Percentiles rank a stretch among this genome's conserved stretches.
Conservation (phyloP, 1,139 yeast species). For the Candida sp. region DNA sequence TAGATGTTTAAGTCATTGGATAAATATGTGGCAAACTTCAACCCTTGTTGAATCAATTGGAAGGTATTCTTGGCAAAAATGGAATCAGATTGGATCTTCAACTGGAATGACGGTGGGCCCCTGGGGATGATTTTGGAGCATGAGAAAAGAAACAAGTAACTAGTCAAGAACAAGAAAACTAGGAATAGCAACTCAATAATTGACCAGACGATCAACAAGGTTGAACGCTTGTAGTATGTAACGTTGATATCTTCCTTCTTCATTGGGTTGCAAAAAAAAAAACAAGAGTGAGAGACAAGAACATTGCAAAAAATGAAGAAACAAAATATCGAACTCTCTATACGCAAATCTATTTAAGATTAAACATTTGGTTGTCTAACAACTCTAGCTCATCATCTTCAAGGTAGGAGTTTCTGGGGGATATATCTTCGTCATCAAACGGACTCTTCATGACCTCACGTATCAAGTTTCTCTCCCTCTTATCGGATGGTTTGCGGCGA, state of each 20-base stretch:
- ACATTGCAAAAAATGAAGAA: neutral
- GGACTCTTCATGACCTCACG: constrained; percentile 7
- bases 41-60: constrained; percentile 35
- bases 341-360: neutral
- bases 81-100: constrained; percentile 11
- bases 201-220: constrained; percentile 2
- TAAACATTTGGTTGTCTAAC: constrained; percentile 21
- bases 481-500: neutral
- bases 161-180: neutral
- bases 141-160: constrained; percentile 5
- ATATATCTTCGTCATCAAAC: constrained; percentile 3
- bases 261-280: constrained; percentile 6
- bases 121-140: constrained; percentile 7
- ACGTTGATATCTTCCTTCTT: neutral
- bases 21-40: constrained; percentile 56
- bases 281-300: neutral
- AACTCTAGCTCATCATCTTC: constrained; percentile 33
- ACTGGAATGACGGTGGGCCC: constrained; percentile 6
- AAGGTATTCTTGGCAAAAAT: constrained; percentile 11
- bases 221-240: neutral
- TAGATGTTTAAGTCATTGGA: constrained; percentile 54
- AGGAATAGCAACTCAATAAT: neutral
- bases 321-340: neutral
- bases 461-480: constrained; percentile 1
- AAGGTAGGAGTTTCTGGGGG: constrained; percentile 23